Evolutionary conservation across 495 filamentous ascomycete genomes (phyloP), one percentile per base, ranked within the genome.

Genomic region (Talaromyces trachyspermus): DNA sequence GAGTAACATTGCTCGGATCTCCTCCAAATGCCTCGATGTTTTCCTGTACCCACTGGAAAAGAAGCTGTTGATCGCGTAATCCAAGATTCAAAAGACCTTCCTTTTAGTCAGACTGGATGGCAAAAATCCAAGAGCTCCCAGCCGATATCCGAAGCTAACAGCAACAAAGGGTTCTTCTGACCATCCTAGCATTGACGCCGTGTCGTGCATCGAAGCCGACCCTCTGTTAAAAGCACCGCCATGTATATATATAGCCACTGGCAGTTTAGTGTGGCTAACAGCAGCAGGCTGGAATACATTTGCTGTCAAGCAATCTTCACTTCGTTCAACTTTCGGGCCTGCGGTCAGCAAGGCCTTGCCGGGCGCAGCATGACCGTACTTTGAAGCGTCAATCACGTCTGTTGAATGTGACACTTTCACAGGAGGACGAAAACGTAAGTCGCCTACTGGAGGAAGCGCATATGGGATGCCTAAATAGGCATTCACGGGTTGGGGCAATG

Each of bases 241-340:
- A 56, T 76, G 81, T 44, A 88, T 84, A 77, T 80, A 86, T 5
- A 84, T 67, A 33, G 81, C 61, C 14, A 86, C 76, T 0, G 84
- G 84, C 2, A 86, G 64, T 27, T 58, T 62, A 1, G n/a, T 15
- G 24, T 41, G 20, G 10, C 18, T 12, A 12, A 18, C 19, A 5
- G 49, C 37, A 18, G 49, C 37, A 18, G 69, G 63, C 7, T 75
- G 66, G 27, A 78, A 59, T 6, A 80, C 65, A 47, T 80, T 80
- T 6, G 78, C 51, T 22, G 72, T 76, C 3, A 81, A 59, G 53
- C 78, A 81, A 45, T 76, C 76, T 54, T 81, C 77, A n/a, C 59
- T 63, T 29, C 30, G 14, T 17, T 30, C 25, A 14, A 45, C 42
- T 35, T 30, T 19, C 15, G 42, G 42, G 15, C 18, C 22, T 20